phyloP scores from a whole-genome alignment of 768 basidiomycete species.

The Termitomyces bulborhizus region DNA sequence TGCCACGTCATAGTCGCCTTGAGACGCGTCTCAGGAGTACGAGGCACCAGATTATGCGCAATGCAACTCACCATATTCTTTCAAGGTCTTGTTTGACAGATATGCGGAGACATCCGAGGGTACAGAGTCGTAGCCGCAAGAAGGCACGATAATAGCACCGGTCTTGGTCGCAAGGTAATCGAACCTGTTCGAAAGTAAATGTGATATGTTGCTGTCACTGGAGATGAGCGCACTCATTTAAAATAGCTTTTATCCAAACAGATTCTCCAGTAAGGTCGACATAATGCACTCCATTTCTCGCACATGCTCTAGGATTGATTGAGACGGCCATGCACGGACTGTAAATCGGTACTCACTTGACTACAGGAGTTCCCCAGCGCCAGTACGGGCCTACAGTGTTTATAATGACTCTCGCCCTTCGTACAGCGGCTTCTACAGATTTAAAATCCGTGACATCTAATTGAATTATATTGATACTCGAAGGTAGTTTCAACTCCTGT shows the following conservation, averaged over 20 bases:
- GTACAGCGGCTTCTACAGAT: conserved; percentile 54
- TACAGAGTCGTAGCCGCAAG: conserved; percentile 73
- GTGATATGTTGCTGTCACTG: neutral
- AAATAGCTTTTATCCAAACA: conserved; percentile 58
- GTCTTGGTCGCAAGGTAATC: conserved; percentile 68
- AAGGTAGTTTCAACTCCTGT: conserved; percentile 36
- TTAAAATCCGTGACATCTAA: conserved; percentile 54
- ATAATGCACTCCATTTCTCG: conserved; percentile 70
- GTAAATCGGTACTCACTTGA: conserved; percentile 35
- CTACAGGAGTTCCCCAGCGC: conserved; percentile 67
- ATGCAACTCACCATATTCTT: conserved; percentile 23
- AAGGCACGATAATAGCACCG: conserved; percentile 71
- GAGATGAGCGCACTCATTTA: conserved; percentile 39
- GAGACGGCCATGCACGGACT: neutral
- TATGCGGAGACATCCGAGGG: conserved; percentile 69
- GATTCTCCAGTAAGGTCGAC: conserved; percentile 80
- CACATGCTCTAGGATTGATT: conserved; percentile 52
- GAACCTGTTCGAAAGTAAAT: conserved; percentile 34
- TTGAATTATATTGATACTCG: conserved; percentile 38
- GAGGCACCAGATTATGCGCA: neutral
- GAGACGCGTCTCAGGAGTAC: neutral
- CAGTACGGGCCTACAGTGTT: conserved; percentile 76
- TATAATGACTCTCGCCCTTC: conserved; percentile 59
- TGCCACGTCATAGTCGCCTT: conserved; percentile 32
- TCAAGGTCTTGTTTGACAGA: conserved; percentile 65